Evolutionary conservation across 2,329 filamentous ascomycete genomes (phyloP).

Genomic region (Cercospora canescens): DNA sequence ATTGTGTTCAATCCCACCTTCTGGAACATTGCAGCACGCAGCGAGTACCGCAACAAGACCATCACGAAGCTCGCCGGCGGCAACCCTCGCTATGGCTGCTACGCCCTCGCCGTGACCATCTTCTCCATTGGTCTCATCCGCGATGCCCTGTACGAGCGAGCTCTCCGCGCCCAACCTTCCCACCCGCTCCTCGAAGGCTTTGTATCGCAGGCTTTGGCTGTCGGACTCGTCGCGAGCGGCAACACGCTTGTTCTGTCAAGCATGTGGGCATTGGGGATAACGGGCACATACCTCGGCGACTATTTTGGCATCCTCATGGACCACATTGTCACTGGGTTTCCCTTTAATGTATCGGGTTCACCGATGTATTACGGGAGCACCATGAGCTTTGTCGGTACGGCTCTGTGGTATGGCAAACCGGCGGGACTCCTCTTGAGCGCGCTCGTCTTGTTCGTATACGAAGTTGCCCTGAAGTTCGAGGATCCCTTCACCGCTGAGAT

Average conservation of each 20-base stretch:
- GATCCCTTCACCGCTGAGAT: conserved; percentile 94
- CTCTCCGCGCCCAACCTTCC: conserved; percentile 72
- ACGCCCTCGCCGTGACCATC: conserved; percentile 82
- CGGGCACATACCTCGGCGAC: conserved; percentile 94
- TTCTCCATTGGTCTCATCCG: conserved; percentile 89
- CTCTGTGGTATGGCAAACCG: conserved; percentile 81
- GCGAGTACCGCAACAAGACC: conserved; percentile 89
- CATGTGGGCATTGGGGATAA: conserved; percentile 90
- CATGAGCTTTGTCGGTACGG: conserved; percentile 85
- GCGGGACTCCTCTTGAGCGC: conserved; percentile 77
- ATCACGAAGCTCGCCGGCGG: conserved; percentile 85
- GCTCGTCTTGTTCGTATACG: conserved; percentile 76
- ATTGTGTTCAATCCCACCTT: conserved; percentile 98
- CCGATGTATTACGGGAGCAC: conserved; percentile 98
- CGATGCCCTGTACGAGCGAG: conserved; percentile 76
- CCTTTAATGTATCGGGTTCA: conserved; percentile 85
- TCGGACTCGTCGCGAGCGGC: conserved; percentile 69
- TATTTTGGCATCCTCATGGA: conserved; percentile 99
- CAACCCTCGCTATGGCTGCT: conserved; percentile 78
- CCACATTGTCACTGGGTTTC: conserved; percentile 88
- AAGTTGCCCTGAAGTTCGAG: conserved; percentile 79
- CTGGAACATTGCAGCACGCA: conserved; percentile 89
- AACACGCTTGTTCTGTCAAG: conserved; percentile 85
- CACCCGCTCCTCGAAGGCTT: conserved; percentile 69
- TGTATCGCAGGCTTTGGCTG: conserved; percentile 63